Evolutionary conservation across 164 flowering plant species (phyloP).

Genomic region (Vitis amurensis): DNA sequence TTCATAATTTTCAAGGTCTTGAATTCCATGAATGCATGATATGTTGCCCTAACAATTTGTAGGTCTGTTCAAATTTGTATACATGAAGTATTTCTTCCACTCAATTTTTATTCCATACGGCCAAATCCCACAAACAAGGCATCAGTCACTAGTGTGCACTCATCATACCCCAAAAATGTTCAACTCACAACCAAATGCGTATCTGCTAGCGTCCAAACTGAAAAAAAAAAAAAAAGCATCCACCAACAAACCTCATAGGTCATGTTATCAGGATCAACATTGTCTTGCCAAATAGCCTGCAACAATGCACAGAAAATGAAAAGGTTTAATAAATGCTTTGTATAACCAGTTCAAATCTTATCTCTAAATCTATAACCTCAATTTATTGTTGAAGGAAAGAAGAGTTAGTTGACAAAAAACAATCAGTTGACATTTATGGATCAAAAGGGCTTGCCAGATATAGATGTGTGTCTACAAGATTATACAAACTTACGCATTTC

Average conservation of each 20-base stretch:
- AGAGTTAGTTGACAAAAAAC: too few species aligned
- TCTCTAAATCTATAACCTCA: background rate
- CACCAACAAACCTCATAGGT: constrained; percentile 37
- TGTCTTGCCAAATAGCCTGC: constrained; percentile 49
- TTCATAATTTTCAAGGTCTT: too few species aligned
- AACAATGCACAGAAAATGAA: background rate
- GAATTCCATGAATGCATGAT: too few species aligned
- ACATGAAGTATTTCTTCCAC: background rate
- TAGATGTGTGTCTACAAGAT: too few species aligned
- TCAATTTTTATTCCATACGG: too few species aligned
- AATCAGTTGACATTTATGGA: too few species aligned
- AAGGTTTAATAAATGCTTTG: background rate
- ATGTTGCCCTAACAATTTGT: too few species aligned
- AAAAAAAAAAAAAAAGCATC: too few species aligned
- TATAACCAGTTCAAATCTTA: background rate
- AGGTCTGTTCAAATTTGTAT: too few species aligned
- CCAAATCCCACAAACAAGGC: background rate
- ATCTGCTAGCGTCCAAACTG: too few species aligned
- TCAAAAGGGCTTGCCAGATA: too few species aligned
- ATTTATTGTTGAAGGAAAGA: background rate
- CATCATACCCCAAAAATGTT: background rate
- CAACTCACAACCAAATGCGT: background rate
- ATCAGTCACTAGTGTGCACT: background rate
- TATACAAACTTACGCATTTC: too few species aligned
- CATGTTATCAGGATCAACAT: constrained; percentile 48